Base-by-base conservation (phyloP, 2,329 filamentous ascomycete genomes). In the Penicillium sp. region DNA sequence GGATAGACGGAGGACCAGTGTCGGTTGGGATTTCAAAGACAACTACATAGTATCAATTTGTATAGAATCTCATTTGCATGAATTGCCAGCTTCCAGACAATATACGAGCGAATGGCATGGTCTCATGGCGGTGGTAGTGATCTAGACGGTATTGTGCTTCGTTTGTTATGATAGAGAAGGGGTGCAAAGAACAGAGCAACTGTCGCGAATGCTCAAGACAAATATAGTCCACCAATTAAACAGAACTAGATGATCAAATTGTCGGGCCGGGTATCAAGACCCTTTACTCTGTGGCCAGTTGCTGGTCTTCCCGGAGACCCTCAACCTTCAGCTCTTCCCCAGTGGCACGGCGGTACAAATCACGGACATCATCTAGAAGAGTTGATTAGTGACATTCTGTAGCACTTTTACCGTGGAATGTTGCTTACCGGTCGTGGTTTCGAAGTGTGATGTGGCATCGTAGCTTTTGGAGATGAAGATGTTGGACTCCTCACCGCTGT, bases 381-480 rank as follows among this genome's bases (percentile, higher is more conserved):
- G 47, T 8, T 14, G 3, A 10, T 57, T 57, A 58, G 49, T 7
- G 36, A 35, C 18, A 2, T 14, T 30, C 16, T 6, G 37, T 27
- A 42, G 8, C 2, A n/a, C 18, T 13, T 10, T 4, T 27, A 41
- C 27, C 3, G 10, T 14, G 12, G 4, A n/a, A 22, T 9, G 9
- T 37, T 22, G 6, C 72, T 65, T 72, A 81, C 80, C 78, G 46
- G 83, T 87, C 27, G 82, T 85, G 30, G 89, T 96, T 82, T 99
- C 93, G 66, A 99, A 99, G 79, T 99, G 93, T 71, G 88, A 95
- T 57, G 88, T 95, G 45, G 95, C 89, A 67, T 99, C 95, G 75
- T 99, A 99, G 77, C 89, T 95, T 84, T 95, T 96, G 65, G 90
- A 95, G 70, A 99, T 90, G 77, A 90, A 99, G 72, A 99, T 86